Percentiles rank a stretch among this genome's conserved stretches.
These are phyloP conservation scores for Linum lewisii DNA, from an alignment of 345 rosid species.

Conservation along the genomic window DNA sequence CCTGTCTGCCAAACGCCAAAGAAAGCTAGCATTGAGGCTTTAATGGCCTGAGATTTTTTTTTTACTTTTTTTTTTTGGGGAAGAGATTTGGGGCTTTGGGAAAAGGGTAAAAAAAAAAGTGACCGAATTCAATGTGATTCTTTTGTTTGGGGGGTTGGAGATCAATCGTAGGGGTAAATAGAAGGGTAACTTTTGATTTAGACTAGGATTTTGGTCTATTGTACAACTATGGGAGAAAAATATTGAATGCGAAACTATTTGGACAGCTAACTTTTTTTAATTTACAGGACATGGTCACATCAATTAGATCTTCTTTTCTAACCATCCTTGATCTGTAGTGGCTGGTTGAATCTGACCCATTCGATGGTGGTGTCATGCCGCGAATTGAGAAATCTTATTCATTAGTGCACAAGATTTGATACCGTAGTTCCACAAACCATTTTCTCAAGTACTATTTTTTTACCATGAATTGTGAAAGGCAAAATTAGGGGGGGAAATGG, in stretches of 20 bases:
- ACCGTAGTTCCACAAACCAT: too few species aligned
- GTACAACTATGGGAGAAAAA: neutral
- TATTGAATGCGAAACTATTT: too few species aligned
- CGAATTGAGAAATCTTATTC: too few species aligned
- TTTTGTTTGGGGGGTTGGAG: neutral
- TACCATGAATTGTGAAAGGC: neutral
- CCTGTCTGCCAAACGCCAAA: constrained; percentile 60
- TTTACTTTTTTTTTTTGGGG: neutral
- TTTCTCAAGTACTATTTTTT: too few species aligned
- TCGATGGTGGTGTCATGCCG: too few species aligned
- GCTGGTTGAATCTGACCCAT: too few species aligned
- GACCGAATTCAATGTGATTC: constrained; percentile 8
- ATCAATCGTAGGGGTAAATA: neutral
- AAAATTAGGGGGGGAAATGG: neutral
- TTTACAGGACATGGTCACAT: neutral
- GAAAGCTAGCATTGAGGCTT: constrained; percentile 68
- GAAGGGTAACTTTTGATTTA: neutral
- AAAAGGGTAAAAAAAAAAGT: constrained; percentile 8
- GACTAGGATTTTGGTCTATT: neutral
- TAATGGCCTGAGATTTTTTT: constrained; percentile 25
- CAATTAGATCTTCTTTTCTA: neutral
- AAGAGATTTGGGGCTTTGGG: constrained; percentile 15
- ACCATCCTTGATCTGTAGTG: too few species aligned
- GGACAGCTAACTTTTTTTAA: neutral
- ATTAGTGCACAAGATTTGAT: too few species aligned